Conservation (phyloP, 257 asterid genomes). For the Haberlea rhodopensis region DNA sequence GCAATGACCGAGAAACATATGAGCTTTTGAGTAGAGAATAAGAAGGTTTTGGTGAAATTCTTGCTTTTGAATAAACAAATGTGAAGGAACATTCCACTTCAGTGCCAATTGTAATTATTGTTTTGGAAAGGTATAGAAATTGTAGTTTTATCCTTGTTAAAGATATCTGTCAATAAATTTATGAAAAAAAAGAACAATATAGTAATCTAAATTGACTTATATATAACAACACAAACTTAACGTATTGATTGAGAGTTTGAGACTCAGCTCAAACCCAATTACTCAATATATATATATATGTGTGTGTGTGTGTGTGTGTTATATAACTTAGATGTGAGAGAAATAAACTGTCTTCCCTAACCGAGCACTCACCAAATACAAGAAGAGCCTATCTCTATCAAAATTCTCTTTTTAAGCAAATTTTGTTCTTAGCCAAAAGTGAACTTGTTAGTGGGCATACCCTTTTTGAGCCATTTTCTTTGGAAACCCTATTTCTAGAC, state of each 20-base stretch:
- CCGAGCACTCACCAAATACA: no score
- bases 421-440: not conserved
- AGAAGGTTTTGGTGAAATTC: slow-evolving; percentile 27
- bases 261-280: no score
- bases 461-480: not conserved
- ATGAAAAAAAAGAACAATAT: no score
- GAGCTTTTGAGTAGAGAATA: slow-evolving; percentile 20
- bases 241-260: no score
- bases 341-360: no score
- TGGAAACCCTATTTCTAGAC: not conserved
- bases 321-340: no score
- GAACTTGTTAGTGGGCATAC: not conserved
- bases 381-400: not conserved
- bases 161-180: no score
- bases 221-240: no score
- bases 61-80: slow-evolving; percentile 25
- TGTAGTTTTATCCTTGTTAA: not conserved
- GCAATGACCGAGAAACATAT: not conserved
- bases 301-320: no score
- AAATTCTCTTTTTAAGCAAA: no score
- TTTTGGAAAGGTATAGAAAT: not conserved
- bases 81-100: slow-evolving; percentile 32
- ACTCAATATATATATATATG: no score
- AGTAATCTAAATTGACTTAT: no score
- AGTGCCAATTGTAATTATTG: slow-evolving; percentile 29